Conservation (phyloP, 352 stramenopile genomes). For the Elongisporangium prolatum region DNA sequence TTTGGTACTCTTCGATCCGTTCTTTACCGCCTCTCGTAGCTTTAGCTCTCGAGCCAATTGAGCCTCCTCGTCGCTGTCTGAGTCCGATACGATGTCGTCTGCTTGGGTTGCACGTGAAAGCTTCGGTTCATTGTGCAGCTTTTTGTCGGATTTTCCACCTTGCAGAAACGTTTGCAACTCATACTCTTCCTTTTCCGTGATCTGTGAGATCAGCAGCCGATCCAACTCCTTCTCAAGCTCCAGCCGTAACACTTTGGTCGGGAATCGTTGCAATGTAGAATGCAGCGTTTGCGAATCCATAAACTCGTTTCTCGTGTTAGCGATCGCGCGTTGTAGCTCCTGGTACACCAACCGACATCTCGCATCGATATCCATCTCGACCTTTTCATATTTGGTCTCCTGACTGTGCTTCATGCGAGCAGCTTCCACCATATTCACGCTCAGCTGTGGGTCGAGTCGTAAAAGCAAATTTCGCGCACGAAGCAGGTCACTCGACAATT, state of each 20-base stretch:
- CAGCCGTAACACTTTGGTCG: slow-evolving; percentile 79
- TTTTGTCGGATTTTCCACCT: slow-evolving; percentile 5
- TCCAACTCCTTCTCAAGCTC: slow-evolving; percentile 93
- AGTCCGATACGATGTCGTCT: slow-evolving; percentile 40
- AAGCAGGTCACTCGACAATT: slow-evolving; percentile 50
- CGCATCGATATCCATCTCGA: slow-evolving; percentile 83
- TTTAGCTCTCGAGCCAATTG: slow-evolving; percentile 48
- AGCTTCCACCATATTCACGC: slow-evolving; percentile 42
- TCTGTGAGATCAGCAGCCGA: slow-evolving; percentile 82
- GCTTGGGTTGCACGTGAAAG: neutral
- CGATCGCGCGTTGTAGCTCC: slow-evolving; percentile 87
- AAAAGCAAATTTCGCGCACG: slow-evolving; percentile 55
- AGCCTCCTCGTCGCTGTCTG: slow-evolving; percentile 72
- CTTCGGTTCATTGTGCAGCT: neutral
- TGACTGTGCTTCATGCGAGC: slow-evolving; percentile 29
- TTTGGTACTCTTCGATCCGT: slow-evolving; percentile 28
- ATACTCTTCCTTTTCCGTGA: slow-evolving; percentile 64
- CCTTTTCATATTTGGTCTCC: slow-evolving; percentile 19
- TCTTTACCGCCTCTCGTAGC: slow-evolving; percentile 25
- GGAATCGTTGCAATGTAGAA: slow-evolving; percentile 86
- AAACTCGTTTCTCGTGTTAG: slow-evolving; percentile 77
- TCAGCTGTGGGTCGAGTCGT: slow-evolving; percentile 59
- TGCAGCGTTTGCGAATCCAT: slow-evolving; percentile 91
- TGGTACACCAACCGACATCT: slow-evolving; percentile 84
- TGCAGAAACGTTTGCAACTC: slow-evolving; percentile 49